These are phyloP conservation scores for Amanita polypyramis DNA, from an alignment of 768 basidiomycete genomes.

Conservation along the genomic window DNA sequence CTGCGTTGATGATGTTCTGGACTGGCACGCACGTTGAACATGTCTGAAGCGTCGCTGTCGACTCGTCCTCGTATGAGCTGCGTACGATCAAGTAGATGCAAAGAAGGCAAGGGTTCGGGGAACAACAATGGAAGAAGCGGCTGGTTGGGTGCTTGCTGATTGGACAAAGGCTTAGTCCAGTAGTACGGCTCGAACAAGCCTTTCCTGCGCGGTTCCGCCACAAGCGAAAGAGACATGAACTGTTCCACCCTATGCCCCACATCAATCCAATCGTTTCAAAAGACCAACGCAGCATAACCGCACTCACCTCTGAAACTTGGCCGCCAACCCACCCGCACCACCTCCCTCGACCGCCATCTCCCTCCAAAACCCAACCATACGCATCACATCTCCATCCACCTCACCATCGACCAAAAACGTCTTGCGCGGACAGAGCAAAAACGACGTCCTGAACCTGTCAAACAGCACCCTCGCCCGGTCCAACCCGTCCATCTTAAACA, in stretches of 20 bases:
- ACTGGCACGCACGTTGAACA: conserved; percentile 35
- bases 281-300: neutral
- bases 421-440: conserved; percentile 41
- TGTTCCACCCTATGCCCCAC: conserved; percentile 48
- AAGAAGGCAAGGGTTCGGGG: conserved; percentile 59
- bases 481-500: conserved; percentile 33
- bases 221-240: conserved; percentile 68
- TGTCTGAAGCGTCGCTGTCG: conserved; percentile 56
- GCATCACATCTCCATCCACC: conserved; percentile 33
- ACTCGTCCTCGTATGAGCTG: conserved; percentile 56
- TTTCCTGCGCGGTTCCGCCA: conserved; percentile 64
- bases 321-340: conserved; percentile 29
- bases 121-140: conserved; percentile 62
- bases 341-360: conserved; percentile 31
- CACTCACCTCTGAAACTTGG: conserved; percentile 55
- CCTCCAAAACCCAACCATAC: conserved; percentile 49
- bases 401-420: conserved; percentile 25
- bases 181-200: conserved; percentile 71
- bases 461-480: conserved; percentile 34
- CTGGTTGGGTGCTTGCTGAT: conserved; percentile 25
- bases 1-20: conserved; percentile 1
- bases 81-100: conserved; percentile 58
- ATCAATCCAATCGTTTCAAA: conserved; percentile 3
- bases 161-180: conserved; percentile 38
- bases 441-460: conserved; percentile 37